These are phyloP conservation scores for Pseudocercospora ulei DNA, from an alignment of 2,329 filamentous ascomycete species.

Conservation along the genomic window DNA sequence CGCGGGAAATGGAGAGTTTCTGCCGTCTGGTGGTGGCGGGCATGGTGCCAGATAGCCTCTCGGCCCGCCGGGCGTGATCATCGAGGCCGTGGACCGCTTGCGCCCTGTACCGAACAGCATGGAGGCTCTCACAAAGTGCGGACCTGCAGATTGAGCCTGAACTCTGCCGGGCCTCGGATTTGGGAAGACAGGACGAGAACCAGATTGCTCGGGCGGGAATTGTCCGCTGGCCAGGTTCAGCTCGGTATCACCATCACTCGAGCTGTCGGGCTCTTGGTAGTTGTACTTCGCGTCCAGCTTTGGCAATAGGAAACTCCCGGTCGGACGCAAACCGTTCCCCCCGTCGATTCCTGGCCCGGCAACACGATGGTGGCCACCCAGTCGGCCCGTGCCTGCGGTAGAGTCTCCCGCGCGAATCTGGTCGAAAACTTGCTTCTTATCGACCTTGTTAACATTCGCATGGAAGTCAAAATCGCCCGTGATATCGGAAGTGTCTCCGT, in stretches of 20 bases:
- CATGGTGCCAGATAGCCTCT: slow-evolving; percentile 23
- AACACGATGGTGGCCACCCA: slow-evolving; percentile 77
- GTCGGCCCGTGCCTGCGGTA: slow-evolving; percentile 77
- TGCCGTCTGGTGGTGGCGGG: slow-evolving; percentile 28
- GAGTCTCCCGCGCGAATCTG: slow-evolving; percentile 83
- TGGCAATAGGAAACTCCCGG: slow-evolving; percentile 77
- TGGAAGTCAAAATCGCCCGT: slow-evolving; percentile 92
- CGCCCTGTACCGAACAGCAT: slow-evolving; percentile 28
- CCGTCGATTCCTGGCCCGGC: slow-evolving; percentile 44
- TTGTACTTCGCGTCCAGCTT: slow-evolving; percentile 28
- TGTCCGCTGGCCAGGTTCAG: slow-evolving; percentile 32
- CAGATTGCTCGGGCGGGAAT: slow-evolving; percentile 30
- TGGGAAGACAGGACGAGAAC: slow-evolving; percentile 19
- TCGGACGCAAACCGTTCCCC: slow-evolving; percentile 83
- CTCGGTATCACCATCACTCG: slow-evolving; percentile 34
- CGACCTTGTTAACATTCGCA: slow-evolving; percentile 81
- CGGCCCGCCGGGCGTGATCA: slow-evolving; percentile 20
- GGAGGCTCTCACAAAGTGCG: slow-evolving; percentile 29
- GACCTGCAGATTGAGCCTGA: slow-evolving; percentile 30
- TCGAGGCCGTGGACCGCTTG: slow-evolving; percentile 24
- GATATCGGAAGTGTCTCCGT: slow-evolving; percentile 89
- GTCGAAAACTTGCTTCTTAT: slow-evolving; percentile 84
- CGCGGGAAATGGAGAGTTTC: slow-evolving; percentile 29
- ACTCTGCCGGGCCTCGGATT: slow-evolving; percentile 32
- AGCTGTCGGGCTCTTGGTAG: slow-evolving; percentile 28